phyloP scores from a whole-genome alignment of 345 rosid genomes.

The Lumnitzera littorea region DNA sequence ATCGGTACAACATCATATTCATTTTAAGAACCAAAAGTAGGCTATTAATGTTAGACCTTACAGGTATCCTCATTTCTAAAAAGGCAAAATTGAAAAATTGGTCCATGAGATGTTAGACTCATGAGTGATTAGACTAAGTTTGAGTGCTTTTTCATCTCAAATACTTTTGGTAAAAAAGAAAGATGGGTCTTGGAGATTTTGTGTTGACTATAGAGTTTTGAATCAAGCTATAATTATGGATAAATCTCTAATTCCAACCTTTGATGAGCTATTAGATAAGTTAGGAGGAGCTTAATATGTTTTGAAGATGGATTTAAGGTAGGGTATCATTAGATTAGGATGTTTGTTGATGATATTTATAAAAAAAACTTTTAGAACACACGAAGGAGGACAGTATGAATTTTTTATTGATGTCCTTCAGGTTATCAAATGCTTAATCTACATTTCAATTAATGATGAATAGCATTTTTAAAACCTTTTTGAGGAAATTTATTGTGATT shows the following conservation, averaged over 20 bases:
- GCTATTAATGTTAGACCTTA: not conserved
- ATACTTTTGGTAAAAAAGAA: not conserved
- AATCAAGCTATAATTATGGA: not conserved
- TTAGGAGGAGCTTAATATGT: not conserved
- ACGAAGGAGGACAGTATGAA: not conserved
- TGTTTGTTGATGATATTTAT: not conserved
- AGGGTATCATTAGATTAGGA: not conserved
- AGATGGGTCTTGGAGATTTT: not conserved
- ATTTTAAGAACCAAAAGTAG: no score
- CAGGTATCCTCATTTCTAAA: not conserved
- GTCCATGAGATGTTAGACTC: not conserved
- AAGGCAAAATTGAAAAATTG: not conserved
- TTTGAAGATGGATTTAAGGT: not conserved
- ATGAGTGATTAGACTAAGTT: not conserved
- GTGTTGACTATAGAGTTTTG: not conserved
- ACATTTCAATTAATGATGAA: not conserved
- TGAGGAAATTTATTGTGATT: no score
- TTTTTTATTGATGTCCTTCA: not conserved
- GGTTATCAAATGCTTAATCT: not conserved
- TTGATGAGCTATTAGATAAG: not conserved
- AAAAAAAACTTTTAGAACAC: not conserved
- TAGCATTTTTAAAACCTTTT: not conserved
- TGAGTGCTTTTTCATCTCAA: not conserved
- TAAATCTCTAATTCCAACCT: not conserved
- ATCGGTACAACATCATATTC: no score